Conservation (phyloP, 2,329 filamentous ascomycete species). For the Pseudogymnoascus sp. region DNA sequence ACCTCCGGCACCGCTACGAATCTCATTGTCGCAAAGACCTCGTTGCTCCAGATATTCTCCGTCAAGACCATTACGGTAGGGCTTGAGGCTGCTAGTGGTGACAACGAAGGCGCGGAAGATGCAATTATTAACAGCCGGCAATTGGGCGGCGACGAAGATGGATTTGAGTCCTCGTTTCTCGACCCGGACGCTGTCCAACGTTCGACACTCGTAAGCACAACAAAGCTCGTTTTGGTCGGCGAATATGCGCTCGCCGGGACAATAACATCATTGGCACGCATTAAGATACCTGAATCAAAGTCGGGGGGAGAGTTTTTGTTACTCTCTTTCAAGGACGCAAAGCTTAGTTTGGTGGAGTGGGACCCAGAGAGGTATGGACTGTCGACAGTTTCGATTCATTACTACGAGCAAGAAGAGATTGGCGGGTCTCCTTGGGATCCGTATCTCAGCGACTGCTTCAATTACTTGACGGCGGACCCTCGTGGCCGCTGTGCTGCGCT, state of each 20-base stretch:
- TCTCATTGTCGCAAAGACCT: slow-evolving; percentile 84
- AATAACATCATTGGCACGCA: slow-evolving; percentile 69
- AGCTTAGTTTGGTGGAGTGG: slow-evolving; percentile 90
- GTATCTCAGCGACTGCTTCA: slow-evolving; percentile 65
- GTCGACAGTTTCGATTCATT: slow-evolving; percentile 89
- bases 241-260: slow-evolving; percentile 81
- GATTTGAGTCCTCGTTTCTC: slow-evolving; percentile 58
- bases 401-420: slow-evolving; percentile 91
- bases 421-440: slow-evolving; percentile 75
- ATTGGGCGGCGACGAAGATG: slow-evolving; percentile 49
- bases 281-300: slow-evolving; percentile 64
- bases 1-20: slow-evolving; percentile 68
- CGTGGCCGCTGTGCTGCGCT: slow-evolving; percentile 88
- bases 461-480: slow-evolving; percentile 79
- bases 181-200: slow-evolving; percentile 54
- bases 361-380: slow-evolving; percentile 71
- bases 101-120: slow-evolving; percentile 30
- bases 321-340: slow-evolving; percentile 80
- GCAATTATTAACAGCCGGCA: slow-evolving; percentile 42
- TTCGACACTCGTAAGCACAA: slow-evolving; percentile 55
- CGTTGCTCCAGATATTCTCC: slow-evolving; percentile 83
- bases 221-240: slow-evolving; percentile 74
- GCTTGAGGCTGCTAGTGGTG: slow-evolving; percentile 29
- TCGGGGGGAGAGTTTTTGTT: slow-evolving; percentile 79
- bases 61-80: slow-evolving; percentile 60